Percentiles rank a stretch among this genome's conserved stretches.
Conservation (phyloP, 805 yeast species). For the Scheffersomyces stipitis region DNA sequence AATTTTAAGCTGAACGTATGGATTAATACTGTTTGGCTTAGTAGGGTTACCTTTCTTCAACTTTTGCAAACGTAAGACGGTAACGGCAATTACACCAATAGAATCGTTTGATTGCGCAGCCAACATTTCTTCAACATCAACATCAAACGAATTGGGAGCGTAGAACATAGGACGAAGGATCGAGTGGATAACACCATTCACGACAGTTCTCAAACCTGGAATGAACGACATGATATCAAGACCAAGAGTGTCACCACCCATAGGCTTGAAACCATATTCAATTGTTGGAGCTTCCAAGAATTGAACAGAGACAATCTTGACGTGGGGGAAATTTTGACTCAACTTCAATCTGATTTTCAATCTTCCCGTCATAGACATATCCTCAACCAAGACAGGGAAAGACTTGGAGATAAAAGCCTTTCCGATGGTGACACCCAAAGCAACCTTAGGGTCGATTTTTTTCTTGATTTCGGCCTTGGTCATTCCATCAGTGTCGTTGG, state of each 20-base stretch:
- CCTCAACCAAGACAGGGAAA: slow-evolving; percentile 76
- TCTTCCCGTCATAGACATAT: slow-evolving; percentile 73
- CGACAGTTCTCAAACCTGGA: slow-evolving; percentile 76
- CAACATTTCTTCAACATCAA: slow-evolving; percentile 72
- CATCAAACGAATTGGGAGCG: slow-evolving; percentile 77
- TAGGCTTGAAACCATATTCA: slow-evolving; percentile 79
- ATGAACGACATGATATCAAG: slow-evolving; percentile 79
- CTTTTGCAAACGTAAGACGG: slow-evolving; percentile 52
- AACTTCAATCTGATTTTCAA: slow-evolving; percentile 62
- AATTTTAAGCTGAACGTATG: slow-evolving; percentile 49
- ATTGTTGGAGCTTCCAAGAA: slow-evolving; percentile 77
- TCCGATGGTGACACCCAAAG: slow-evolving; percentile 77
- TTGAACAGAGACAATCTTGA: slow-evolving; percentile 66
- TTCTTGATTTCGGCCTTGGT: slow-evolving; percentile 69
- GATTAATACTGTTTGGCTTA: slow-evolving; percentile 46
- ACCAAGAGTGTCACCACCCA: slow-evolving; percentile 88
- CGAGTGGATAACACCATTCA: slow-evolving; percentile 66
- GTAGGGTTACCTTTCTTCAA: slow-evolving; percentile 47
- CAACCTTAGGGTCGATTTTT: slow-evolving; percentile 77
- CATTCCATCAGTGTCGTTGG: slow-evolving; percentile 82
- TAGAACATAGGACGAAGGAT: slow-evolving; percentile 75
- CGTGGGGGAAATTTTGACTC: slow-evolving; percentile 73
- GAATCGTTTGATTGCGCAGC: slow-evolving; percentile 65
- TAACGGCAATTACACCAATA: slow-evolving; percentile 66
- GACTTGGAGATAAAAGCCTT: slow-evolving; percentile 76